These are phyloP conservation scores for Botrytis pseudocinerea DNA, from an alignment of 2,329 filamentous ascomycete species.

Conservation along the genomic window DNA sequence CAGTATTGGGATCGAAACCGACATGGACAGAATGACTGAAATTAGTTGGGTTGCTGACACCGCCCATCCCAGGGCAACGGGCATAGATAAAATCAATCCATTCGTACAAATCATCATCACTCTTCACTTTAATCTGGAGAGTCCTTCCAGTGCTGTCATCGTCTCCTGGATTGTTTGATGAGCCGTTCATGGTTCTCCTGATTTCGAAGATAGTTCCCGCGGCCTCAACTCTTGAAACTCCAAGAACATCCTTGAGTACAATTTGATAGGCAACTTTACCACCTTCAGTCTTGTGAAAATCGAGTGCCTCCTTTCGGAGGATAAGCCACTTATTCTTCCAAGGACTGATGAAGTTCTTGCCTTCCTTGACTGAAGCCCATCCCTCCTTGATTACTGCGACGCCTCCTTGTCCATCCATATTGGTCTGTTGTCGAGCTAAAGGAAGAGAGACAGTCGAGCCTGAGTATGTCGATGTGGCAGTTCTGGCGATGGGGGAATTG, in stretches of 20 bases:
- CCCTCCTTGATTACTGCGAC: conserved; percentile 78
- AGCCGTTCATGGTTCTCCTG: conserved; percentile 69
- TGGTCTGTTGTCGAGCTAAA: conserved; percentile 58
- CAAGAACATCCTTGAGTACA: conserved; percentile 81
- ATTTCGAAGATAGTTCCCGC: conserved; percentile 94
- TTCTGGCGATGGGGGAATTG: conserved; percentile 65
- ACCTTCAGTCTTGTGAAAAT: conserved; percentile 90
- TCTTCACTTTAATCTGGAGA: conserved; percentile 89
- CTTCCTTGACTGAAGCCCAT: conserved; percentile 86
- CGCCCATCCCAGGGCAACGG: conserved; percentile 94
- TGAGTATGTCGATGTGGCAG: conserved; percentile 65
- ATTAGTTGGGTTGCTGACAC: conserved; percentile 97
- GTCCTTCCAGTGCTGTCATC: conserved; percentile 75
- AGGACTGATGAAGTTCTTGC: conserved; percentile 76
- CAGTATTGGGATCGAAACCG: conserved; percentile 92
- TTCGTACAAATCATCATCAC: conserved; percentile 94
- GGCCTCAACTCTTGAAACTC: conserved; percentile 87
- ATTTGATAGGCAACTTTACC: conserved; percentile 87
- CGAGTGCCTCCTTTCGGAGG: conserved; percentile 86
- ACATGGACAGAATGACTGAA: conserved; percentile 97
- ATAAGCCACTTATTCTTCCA: conserved; percentile 94
- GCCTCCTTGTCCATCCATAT: conserved; percentile 63
- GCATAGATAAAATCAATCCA: conserved; percentile 99
- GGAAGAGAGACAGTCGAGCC: conserved; percentile 73
- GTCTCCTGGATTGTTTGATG: conserved; percentile 70